These are phyloP conservation scores for Ophiostoma piceae DNA, from an alignment of 2,329 filamentous ascomycete species.

Conservation along the genomic window DNA sequence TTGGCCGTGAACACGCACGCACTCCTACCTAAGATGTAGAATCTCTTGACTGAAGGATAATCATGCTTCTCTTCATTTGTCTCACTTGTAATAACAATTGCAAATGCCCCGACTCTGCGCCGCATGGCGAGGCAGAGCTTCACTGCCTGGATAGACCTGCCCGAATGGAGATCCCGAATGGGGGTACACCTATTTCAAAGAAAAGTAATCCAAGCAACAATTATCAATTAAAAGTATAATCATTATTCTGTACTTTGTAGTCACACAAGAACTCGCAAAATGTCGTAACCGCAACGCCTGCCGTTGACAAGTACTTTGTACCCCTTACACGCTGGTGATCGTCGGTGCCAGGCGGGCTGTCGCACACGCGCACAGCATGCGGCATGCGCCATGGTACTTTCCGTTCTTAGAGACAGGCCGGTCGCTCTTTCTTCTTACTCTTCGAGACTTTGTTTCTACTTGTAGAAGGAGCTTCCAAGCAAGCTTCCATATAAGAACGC, in stretches of 20 bases:
- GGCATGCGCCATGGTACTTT: background rate
- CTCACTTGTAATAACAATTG: no score
- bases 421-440: background rate
- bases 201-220: background rate
- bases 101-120: background rate
- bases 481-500: background rate
- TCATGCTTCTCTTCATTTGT: no score
- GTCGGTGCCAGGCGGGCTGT: background rate
- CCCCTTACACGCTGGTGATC: background rate
- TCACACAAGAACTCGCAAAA: background rate
- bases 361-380: background rate
- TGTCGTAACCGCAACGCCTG: background rate
- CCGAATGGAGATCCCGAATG: background rate
- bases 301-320: constrained; percentile 1
- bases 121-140: background rate
- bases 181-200: background rate
- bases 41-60: background rate
- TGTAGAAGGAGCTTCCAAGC: background rate
- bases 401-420: background rate
- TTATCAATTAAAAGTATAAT: background rate
- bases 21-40: background rate
- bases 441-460: background rate
- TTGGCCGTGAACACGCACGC: background rate
- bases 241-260: background rate
- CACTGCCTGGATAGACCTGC: background rate